phyloP scores from a whole-genome alignment of 768 basidiomycete species.

The Lepiota subincarnata region DNA sequence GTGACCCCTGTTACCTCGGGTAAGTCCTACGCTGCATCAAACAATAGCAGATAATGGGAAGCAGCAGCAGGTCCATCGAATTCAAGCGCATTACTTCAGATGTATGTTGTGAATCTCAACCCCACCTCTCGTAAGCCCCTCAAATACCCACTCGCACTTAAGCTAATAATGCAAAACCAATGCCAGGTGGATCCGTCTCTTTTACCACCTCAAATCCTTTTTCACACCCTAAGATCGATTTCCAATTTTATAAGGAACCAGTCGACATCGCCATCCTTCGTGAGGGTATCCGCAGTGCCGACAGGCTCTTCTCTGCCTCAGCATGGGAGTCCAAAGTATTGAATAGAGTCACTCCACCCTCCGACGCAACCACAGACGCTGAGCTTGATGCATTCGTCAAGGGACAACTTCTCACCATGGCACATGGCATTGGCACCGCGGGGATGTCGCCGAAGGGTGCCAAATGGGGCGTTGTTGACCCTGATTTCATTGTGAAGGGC shows the following conservation, averaged over 20 bases:
- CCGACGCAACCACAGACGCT: slow-evolving; percentile 9
- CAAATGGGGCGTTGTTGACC: slow-evolving; percentile 7
- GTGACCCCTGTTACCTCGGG: too few species aligned
- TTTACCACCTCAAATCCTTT: slow-evolving; percentile 38
- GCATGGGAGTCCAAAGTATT: slow-evolving; percentile 14
- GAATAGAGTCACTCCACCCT: neutral
- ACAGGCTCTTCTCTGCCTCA: slow-evolving; percentile 17
- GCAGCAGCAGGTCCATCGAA: too few species aligned
- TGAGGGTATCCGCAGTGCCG: slow-evolving; percentile 15
- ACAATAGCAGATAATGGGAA: too few species aligned
- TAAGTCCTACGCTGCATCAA: too few species aligned
- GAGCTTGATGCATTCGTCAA: neutral
- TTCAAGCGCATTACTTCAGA: too few species aligned
- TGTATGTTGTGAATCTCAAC: neutral
- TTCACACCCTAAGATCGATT: slow-evolving; percentile 38
- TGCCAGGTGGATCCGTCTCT: slow-evolving; percentile 13
- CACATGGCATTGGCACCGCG: neutral
- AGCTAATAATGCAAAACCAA: neutral
- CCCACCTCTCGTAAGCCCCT: neutral
- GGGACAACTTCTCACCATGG: neutral
- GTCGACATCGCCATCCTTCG: slow-evolving; percentile 21
- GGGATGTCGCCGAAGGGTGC: neutral
- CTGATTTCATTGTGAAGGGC: neutral
- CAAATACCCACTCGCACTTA: too few species aligned
- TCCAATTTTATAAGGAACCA: slow-evolving; percentile 20